Evolutionary conservation across 106 monocot genomes (phyloP).

Genomic region (Dendrobium nobile): DNA sequence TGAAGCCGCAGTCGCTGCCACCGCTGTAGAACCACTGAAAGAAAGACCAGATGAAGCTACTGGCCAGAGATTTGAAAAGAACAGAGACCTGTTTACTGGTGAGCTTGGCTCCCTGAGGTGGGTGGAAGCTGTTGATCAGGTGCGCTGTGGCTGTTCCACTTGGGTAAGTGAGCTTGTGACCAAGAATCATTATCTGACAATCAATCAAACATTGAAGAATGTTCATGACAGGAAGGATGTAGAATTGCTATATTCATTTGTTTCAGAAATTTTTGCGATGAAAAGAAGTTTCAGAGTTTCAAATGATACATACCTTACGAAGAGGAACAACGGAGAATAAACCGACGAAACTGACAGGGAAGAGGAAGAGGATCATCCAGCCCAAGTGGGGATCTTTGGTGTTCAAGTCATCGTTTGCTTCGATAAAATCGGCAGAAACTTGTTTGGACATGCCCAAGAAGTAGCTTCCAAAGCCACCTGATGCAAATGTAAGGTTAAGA

Average conservation of each 20-base stretch:
- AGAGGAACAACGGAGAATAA: constrained; percentile 37
- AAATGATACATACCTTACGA: constrained; percentile 21
- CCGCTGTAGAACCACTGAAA: constrained; percentile 14
- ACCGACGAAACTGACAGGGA: constrained; percentile 43
- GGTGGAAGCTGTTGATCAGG: constrained; percentile 51
- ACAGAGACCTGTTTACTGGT: constrained; percentile 12
- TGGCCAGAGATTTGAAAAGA: constrained; percentile 4
- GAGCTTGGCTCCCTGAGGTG: constrained; percentile 35
- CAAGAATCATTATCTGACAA: constrained; percentile 35
- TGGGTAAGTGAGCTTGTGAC: constrained; percentile 39
- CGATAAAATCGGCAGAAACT: constrained; percentile 13
- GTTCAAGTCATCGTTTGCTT: not conserved
- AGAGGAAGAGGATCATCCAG: constrained; percentile 44
- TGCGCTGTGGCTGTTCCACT: constrained; percentile 44
- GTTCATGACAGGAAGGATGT: no score
- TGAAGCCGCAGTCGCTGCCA: constrained; percentile 11
- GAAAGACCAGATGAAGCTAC: constrained; percentile 8
- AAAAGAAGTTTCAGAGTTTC: not conserved
- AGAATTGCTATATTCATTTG: not conserved
- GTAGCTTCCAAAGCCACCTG: constrained; percentile 12
- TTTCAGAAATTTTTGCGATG: not conserved
- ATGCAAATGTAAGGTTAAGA: not conserved
- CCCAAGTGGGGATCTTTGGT: constrained; percentile 28
- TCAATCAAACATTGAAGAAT: constrained; percentile 1
- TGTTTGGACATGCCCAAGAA: constrained; percentile 12